Base-by-base conservation (phyloP, 1,139 yeast genomes). In the Saccharomyces hybrid region DNA sequence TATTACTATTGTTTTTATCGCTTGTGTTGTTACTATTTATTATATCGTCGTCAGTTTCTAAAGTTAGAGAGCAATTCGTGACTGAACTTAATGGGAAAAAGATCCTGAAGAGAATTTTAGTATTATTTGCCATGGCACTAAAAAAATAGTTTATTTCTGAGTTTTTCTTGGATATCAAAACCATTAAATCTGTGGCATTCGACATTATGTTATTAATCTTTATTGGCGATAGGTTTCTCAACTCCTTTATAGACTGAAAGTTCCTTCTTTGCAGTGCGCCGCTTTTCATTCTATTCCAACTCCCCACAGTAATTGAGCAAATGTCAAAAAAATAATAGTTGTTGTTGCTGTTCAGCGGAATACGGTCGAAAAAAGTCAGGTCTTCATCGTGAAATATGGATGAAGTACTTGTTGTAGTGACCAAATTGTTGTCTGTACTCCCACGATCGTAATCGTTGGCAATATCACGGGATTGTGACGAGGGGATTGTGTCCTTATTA, bases 211-310 rank as follows among this genome's bases (percentile, higher is more conserved):
- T 76, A 63, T 83, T 81, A 54, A 86, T 71, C 7, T 85, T 77
- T 57, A 78, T 77, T 1, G 95, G 95, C 0, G 89, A 82, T 44
- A 86, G 70, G 62, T 86, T 86, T 25, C 79, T 74, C 54, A 85
- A 71, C 52, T 75, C 76, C 51, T 72, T 71, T 46, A 73, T 67
- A 31, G 61, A 60, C 25, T 68, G 64, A 13, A 76, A 70, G 52
- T 80, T 73, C 27, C 70, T 61, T 60, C 67, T 58, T 51, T 71
- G 67, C 55, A 82, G 73, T 55, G 75, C 73, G 0, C 91, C 93
- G 46, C 85, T 77, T 66, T 82, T 82, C 59, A 85, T 78, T 60
- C 95, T 72, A 67, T 86, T 90, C 95, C 95, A 86, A 48, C 84
- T 77, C 0, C 93, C 93, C 27, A 86, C 90, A 1, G 86, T 79